Evolutionary conservation across 2,329 filamentous ascomycete genomes (phyloP).

Genomic region (Clarireedia monteithiana): DNA sequence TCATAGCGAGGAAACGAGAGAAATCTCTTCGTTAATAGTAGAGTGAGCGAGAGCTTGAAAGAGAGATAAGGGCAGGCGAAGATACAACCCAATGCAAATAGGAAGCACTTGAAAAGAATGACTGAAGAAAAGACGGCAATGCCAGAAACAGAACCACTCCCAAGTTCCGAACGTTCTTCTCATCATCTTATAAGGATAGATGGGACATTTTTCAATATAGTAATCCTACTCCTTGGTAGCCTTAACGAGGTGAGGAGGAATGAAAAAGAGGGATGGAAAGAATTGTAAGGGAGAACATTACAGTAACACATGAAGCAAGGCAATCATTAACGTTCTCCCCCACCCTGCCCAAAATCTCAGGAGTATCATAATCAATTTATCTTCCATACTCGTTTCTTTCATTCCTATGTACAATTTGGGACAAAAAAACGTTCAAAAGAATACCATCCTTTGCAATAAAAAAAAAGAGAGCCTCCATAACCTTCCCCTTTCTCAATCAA

Average conservation of each 20-base stretch:
- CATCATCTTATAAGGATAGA: constrained; percentile 4
- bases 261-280: neutral
- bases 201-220: neutral
- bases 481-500: neutral
- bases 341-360: neutral
- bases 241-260: constrained; percentile 1
- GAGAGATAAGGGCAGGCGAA: neutral
- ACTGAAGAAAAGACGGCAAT: neutral
- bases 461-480: neutral
- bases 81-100: neutral
- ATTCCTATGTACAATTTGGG: constrained; percentile 21
- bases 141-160: neutral
- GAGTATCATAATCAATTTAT: constrained; percentile 14
- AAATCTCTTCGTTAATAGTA: neutral
- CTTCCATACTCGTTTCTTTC: constrained; percentile 13
- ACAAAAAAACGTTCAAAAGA: constrained; percentile 4
- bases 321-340: neutral
- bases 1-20: constrained; percentile 9
- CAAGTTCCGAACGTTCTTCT: neutral
- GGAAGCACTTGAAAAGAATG: neutral
- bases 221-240: neutral
- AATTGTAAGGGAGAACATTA: constrained; percentile 1
- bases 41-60: neutral
- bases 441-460: constrained; percentile 12
- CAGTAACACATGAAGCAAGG: constrained; percentile 1